phyloP scores from a whole-genome alignment of 108 stramenopile genomes.

The Mayamaea pseudoterrestris region DNA sequence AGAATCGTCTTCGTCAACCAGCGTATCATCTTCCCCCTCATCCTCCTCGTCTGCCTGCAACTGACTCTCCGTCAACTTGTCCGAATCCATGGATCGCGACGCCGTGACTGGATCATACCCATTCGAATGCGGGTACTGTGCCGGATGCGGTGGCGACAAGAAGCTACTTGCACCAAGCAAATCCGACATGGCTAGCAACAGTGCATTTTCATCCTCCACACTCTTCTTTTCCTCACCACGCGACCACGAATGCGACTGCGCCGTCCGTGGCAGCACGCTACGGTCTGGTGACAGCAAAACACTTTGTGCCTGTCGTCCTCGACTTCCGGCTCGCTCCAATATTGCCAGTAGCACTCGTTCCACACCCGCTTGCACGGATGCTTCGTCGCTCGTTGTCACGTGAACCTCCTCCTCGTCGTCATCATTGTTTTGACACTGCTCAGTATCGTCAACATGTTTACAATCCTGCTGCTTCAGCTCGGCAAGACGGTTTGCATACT shows the following conservation, averaged over 20 bases:
- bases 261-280: too few species aligned
- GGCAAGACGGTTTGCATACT: conserved; percentile 27
- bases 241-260: too few species aligned
- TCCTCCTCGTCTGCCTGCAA: too few species aligned
- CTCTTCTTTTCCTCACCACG: conserved; percentile 1
- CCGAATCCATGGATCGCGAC: too few species aligned
- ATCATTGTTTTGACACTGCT: not conserved
- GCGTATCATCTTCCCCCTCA: too few species aligned
- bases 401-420: not conserved
- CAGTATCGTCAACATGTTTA: not conserved
- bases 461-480: conserved; percentile 23
- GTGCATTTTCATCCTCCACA: not conserved
- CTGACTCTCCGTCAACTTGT: too few species aligned
- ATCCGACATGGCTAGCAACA: conserved; percentile 5
- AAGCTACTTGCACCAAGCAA: conserved; percentile 1
- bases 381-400: conserved; percentile 7
- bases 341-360: conserved; percentile 38
- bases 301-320: conserved; percentile 1
- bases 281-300: too few species aligned
- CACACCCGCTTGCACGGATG: conserved; percentile 34
- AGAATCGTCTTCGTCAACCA: too few species aligned
- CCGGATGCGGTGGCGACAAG: too few species aligned
- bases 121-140: too few species aligned
- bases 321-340: conserved; percentile 26
- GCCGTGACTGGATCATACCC: too few species aligned